These are phyloP conservation scores for Tricholomella constricta DNA, from an alignment of 768 basidiomycete species.

Conservation along the genomic window DNA sequence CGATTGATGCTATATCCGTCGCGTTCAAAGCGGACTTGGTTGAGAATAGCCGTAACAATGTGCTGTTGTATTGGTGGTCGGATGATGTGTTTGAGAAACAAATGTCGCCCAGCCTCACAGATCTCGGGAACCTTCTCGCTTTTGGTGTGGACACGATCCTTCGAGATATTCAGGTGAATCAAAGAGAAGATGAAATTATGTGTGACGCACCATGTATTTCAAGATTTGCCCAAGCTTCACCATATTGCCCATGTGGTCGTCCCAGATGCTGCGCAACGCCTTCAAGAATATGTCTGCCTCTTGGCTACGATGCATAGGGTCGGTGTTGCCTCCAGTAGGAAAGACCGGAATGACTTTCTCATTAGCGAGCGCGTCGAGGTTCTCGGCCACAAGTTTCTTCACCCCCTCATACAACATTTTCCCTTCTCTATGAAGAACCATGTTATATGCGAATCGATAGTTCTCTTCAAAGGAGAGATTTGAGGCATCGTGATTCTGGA, in stretches of 20 bases:
- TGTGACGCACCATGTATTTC: conserved; percentile 86
- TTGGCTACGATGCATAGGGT: conserved; percentile 73
- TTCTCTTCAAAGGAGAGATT: conserved; percentile 71
- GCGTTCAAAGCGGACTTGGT: conserved; percentile 88
- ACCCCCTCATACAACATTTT: conserved; percentile 85
- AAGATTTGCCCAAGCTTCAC: conserved; percentile 84
- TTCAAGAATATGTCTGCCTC: conserved; percentile 88
- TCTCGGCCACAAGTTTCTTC: conserved; percentile 72
- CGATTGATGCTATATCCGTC: conserved; percentile 90
- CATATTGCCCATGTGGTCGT: conserved; percentile 91
- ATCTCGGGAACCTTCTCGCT: conserved; percentile 76
- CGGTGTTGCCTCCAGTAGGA: conserved; percentile 66
- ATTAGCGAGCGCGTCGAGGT: conserved; percentile 78
- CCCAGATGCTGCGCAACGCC: conserved; percentile 84
- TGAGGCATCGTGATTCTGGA: conserved; percentile 91
- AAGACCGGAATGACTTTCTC: conserved; percentile 81
- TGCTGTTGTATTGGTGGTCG: conserved; percentile 81
- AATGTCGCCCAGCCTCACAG: conserved; percentile 75
- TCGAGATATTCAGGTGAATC: conserved; percentile 9
- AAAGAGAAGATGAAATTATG: background rate
- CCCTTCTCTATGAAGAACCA: conserved; percentile 25
- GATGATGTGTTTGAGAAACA: conserved; percentile 85
- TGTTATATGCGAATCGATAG: conserved; percentile 24
- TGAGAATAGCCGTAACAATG: conserved; percentile 78
- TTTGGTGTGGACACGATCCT: conserved; percentile 92